Conservation (phyloP, 2,329 filamentous ascomycete genomes). For the Lomentospora prolificans region DNA sequence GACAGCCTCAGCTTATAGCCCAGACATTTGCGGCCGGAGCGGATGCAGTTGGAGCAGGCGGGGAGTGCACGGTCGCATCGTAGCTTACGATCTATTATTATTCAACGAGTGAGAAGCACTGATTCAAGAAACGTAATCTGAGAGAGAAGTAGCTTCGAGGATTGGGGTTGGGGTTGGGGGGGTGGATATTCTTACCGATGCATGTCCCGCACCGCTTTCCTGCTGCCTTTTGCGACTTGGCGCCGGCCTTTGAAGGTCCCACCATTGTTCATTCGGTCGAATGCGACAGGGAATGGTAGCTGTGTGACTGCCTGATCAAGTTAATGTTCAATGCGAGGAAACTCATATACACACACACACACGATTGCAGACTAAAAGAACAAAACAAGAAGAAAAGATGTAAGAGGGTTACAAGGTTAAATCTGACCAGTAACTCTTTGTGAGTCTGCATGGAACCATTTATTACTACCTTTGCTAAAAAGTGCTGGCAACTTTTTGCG, state of each 20-base stretch:
- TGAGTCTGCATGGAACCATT: too few species aligned
- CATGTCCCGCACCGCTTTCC: neutral
- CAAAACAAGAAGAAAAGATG: too few species aligned
- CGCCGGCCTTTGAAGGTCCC: neutral
- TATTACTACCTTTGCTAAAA: too few species aligned
- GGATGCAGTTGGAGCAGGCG: neutral
- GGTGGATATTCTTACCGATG: conserved; percentile 9
- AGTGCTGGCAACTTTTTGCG: neutral
- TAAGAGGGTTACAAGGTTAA: too few species aligned
- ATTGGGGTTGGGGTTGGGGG: conserved; percentile 10
- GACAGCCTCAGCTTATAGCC: conserved; percentile 17
- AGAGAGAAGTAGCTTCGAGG: too few species aligned
- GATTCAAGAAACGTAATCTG: conserved; percentile 17
- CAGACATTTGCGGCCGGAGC: neutral
- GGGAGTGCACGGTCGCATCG: conserved; percentile 6
- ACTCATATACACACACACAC: too few species aligned
- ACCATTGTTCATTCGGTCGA: neutral
- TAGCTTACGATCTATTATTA: conserved; percentile 7
- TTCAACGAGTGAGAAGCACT: neutral
- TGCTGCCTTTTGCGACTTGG: neutral
- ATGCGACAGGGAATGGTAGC: neutral
- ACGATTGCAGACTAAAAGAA: too few species aligned
- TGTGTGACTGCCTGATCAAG: too few species aligned
- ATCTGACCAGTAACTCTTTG: too few species aligned
- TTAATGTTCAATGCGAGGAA: too few species aligned